Evolutionary conservation across 345 rosid species (phyloP), one percentile per base, ranked within the genome.

Genomic region (Kernera saxatilis): DNA sequence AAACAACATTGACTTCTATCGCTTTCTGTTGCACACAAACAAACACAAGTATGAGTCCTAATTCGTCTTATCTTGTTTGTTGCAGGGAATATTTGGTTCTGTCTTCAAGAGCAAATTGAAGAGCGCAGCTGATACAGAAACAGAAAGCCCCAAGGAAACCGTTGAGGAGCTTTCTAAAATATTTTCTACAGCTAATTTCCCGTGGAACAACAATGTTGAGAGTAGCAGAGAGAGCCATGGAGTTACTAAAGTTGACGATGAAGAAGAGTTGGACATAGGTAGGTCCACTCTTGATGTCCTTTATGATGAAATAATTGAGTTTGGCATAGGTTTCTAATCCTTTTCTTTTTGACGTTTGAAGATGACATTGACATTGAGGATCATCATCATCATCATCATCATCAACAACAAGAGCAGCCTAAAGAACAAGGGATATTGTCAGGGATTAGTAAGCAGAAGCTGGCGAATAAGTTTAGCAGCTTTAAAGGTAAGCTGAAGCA

Each of bases 51-150:
- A 30, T 69, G 60, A 61, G 33, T 33, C 43, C 46, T 53, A 21
- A 69, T 45, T 30, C 27, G 5, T 44, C 19, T 10, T 19, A 19
- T 57, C 22, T 30, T 70, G 48, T 58, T 41, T 21, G 67, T 56
- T 56, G 36, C 58, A 89, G 98, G 87, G 98, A 32, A 74, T 93
- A 68, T 93, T 93, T 77, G 84, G 94, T 71, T 93, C 96, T n/a
- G 86, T 93, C 19, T 82, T 89, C 74, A 86, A 90, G 64, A 75
- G 77, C 36, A 91, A 86, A 80, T 29, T 82, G 1, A 89, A 91
- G 81, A 88, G 75, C 6, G 69, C 46, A 32, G 68, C 61, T 22
- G 91, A 85, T 32, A 69, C 66, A 46, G 91, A 91, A 76, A 79
- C 85, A 56, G 97, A 87, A 70, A 88, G 84, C 75, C 67, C 82